phyloP scores from a whole-genome alignment of 2,329 filamentous ascomycete species.

The Paraphoma chrysanthemicola region DNA sequence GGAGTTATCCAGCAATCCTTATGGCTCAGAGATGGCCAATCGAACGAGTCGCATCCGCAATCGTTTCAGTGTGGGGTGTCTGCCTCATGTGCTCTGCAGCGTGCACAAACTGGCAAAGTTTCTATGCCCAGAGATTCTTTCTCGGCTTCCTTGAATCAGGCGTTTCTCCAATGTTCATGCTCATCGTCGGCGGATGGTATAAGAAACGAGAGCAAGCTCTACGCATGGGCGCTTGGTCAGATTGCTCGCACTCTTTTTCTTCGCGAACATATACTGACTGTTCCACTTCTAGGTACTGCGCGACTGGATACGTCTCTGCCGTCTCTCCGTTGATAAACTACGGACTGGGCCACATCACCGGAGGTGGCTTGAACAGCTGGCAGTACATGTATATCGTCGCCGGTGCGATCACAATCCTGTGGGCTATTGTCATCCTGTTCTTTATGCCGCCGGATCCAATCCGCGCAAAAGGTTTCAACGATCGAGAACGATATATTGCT shows the following conservation, averaged over 20 bases:
- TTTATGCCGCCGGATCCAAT: constrained; percentile 54
- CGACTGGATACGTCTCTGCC: constrained; percentile 50
- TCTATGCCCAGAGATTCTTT: constrained; percentile 60
- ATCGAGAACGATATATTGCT: constrained; percentile 55
- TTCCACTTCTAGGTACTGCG: constrained; percentile 50
- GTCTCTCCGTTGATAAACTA: constrained; percentile 39
- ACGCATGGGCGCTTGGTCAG: constrained; percentile 67
- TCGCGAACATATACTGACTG: no score
- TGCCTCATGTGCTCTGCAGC: constrained; percentile 56
- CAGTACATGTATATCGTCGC: constrained; percentile 44
- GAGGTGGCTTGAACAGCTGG: constrained; percentile 30
- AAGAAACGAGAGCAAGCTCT: constrained; percentile 66
- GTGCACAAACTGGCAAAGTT: constrained; percentile 58
- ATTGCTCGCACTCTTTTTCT: no score
- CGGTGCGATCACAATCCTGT: constrained; percentile 33
- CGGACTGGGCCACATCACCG: constrained; percentile 39
- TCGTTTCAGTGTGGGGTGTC: constrained; percentile 54
- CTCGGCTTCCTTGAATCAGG: constrained; percentile 63
- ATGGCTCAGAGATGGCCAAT: constrained; percentile 57
- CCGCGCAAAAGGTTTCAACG: constrained; percentile 44
- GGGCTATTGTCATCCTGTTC: constrained; percentile 41
- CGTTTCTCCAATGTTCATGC: constrained; percentile 61
- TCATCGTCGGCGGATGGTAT: constrained; percentile 64
- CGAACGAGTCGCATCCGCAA: constrained; percentile 53
- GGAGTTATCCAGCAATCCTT: constrained; percentile 54